Percentiles rank a stretch among this genome's conserved stretches.
These are phyloP conservation scores for Kurtzmaniella cleridarum DNA, from an alignment of 805 yeast genomes.

Conservation along the genomic window DNA sequence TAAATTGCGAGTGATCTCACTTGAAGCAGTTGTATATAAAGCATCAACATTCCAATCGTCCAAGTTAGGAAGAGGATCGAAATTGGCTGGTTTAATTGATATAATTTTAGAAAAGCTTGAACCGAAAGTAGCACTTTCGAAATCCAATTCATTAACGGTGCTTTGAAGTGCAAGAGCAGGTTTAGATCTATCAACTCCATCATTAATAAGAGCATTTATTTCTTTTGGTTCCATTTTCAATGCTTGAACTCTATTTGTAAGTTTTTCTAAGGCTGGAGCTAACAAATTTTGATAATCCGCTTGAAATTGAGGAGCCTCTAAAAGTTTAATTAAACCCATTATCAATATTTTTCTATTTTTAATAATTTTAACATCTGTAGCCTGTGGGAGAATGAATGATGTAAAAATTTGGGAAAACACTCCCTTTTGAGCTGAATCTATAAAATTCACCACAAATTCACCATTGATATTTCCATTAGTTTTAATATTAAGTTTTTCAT, in stretches of 20 bases:
- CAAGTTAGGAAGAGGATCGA: conserved; percentile 67
- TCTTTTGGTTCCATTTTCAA: conserved; percentile 24
- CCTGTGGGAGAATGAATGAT: conserved; percentile 49
- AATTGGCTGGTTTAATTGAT: conserved; percentile 52
- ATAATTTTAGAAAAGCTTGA: conserved; percentile 74
- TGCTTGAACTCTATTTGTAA: conserved; percentile 22
- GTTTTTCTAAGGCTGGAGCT: conserved; percentile 26
- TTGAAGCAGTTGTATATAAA: neutral
- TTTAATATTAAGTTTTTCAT: conserved; percentile 18
- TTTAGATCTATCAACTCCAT: conserved; percentile 8
- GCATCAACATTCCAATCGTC: neutral
- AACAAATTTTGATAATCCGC: conserved; percentile 18
- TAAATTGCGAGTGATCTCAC: too few species aligned
- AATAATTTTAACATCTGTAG: conserved; percentile 43
- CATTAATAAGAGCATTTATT: conserved; percentile 11
- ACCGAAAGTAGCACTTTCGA: conserved; percentile 75
- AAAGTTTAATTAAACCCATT: conserved; percentile 44
- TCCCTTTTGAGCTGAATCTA: conserved; percentile 68
- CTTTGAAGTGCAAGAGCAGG: conserved; percentile 12
- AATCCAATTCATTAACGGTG: conserved; percentile 44
- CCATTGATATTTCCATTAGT: conserved; percentile 31
- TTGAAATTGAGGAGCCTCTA: conserved; percentile 21
- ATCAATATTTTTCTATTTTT: conserved; percentile 51
- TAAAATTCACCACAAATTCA: conserved; percentile 52
- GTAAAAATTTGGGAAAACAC: conserved; percentile 47